Base-by-base conservation (phyloP, 2,329 filamentous ascomycete genomes). In the Tricladium varicosporioides region DNA sequence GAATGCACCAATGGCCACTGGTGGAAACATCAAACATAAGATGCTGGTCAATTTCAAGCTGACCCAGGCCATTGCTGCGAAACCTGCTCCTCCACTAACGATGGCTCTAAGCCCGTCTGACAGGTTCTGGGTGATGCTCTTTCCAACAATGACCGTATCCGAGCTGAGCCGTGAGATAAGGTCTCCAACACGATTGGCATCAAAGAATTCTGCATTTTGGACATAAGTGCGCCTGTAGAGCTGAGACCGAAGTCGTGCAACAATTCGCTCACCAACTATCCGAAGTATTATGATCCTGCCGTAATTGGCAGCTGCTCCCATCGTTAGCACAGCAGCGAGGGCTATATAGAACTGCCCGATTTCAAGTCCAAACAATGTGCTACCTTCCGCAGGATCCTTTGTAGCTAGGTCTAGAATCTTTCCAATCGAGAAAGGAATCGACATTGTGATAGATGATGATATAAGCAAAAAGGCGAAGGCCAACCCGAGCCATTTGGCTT, bases 191-290 rank as follows among this genome's bases (percentile, higher is more conserved):
- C 94, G 84, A 75, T 99, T 99, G 42, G 94, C 94, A 71, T 99
- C 94, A 70, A 99, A 99, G 76, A 99, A 99, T 69, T 97, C 94
- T 57, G 94, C 94, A 72, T 99, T 94, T 72, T 99, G 94, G n/a
- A 94, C 82, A 66, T 95, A 96, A 0, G 94, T 99, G 62, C 89
- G 85, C 63, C 91, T 85, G 76, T 96, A 99, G 3, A 99, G 84
- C 70, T 91, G 89, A 14, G 92, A 93, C 59, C 94, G 85, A 54
- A 99, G 80, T 65, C 93, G 85, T 10, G 93, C 88, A 53, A 99
- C 94, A 57, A 99, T 94, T 44, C 94, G 84, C 74, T 99, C 94
- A 61, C 94, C 95, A 7, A 99, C 91, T 60, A 97, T 94, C 22
- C 94, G 86, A 18, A 99, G 82, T 53, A 97, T 87, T 56, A 97